Conservation (phyloP, 129 eudicot species). For the Oenanthe sinensis region DNA sequence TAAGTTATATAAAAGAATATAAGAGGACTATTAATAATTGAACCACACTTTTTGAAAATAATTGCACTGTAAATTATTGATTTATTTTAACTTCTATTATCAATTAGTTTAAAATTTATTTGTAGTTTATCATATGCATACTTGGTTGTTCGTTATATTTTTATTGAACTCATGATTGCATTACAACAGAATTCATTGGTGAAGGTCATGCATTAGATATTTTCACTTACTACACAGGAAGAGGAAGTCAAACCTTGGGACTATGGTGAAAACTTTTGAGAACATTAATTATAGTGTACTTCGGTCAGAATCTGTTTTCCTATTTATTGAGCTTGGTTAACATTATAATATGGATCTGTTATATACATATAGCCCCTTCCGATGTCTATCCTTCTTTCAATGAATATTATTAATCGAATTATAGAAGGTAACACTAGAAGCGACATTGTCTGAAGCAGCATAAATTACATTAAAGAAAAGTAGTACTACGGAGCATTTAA, state of each 20-base stretch:
- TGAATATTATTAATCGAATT: not conserved
- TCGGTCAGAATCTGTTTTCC: not conserved
- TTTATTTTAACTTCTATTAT: not conserved
- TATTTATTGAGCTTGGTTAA: not conserved
- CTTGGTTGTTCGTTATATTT: not conserved
- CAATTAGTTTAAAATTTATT: not conserved
- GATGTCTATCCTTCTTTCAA: not conserved
- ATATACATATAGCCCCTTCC: not conserved
- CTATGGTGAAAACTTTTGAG: not conserved
- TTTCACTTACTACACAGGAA: not conserved
- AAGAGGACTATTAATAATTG: not conserved
- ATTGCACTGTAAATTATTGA: not conserved
- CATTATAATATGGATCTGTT: not conserved
- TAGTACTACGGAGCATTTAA: not conserved
- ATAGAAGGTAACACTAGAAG: not conserved
- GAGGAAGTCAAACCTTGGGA: not conserved
- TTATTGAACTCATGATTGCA: not conserved
- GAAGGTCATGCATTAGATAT: not conserved
- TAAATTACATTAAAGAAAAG: not conserved
- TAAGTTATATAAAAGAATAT: not conserved
- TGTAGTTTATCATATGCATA: not conserved
- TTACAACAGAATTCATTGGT: not conserved
- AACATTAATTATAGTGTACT: not conserved
- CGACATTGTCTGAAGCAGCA: not conserved
- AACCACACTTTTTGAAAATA: not conserved